Evolutionary conservation across 805 yeast genomes (phyloP).

Genomic region (Hanseniaspora vineae): DNA sequence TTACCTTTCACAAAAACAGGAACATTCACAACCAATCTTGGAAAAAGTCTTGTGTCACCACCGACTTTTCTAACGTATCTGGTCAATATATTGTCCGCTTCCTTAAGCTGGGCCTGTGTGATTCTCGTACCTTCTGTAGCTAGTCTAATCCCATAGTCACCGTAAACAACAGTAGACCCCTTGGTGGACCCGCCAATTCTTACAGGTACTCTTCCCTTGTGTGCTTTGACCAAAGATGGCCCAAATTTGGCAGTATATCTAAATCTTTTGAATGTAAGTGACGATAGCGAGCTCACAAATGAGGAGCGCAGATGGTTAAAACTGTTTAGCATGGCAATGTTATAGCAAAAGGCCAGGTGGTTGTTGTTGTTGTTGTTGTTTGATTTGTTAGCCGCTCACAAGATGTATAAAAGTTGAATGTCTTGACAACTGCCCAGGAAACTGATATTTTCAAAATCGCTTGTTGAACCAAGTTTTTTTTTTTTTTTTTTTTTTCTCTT

Average conservation of each 20-base stretch:
- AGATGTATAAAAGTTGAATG: too few species aligned
- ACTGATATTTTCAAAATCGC: too few species aligned
- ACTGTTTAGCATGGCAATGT: conserved; percentile 12
- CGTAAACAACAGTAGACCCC: conserved; percentile 74
- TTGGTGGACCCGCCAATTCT: conserved; percentile 89
- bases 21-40: conserved; percentile 70
- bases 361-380: not conserved
- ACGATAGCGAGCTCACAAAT: not conserved
- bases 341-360: conserved; percentile 6
- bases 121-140: conserved; percentile 80
- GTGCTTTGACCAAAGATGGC: conserved; percentile 39
- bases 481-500: too few species aligned
- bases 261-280: not conserved
- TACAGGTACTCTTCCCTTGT: conserved; percentile 89
- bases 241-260: not conserved
- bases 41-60: conserved; percentile 48
- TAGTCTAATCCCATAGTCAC: conserved; percentile 75
- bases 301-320: not conserved
- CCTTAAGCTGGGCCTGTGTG: conserved; percentile 77
- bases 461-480: too few species aligned
- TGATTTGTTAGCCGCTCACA: too few species aligned
- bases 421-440: too few species aligned
- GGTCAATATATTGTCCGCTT: conserved; percentile 79
- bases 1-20: conserved; percentile 96
- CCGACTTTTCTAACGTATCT: conserved; percentile 70